Percentiles rank a stretch among this genome's conserved stretches.
These are phyloP conservation scores for Aplosporella prunicola DNA, from an alignment of 2,329 filamentous ascomycete species.

Conservation along the genomic window DNA sequence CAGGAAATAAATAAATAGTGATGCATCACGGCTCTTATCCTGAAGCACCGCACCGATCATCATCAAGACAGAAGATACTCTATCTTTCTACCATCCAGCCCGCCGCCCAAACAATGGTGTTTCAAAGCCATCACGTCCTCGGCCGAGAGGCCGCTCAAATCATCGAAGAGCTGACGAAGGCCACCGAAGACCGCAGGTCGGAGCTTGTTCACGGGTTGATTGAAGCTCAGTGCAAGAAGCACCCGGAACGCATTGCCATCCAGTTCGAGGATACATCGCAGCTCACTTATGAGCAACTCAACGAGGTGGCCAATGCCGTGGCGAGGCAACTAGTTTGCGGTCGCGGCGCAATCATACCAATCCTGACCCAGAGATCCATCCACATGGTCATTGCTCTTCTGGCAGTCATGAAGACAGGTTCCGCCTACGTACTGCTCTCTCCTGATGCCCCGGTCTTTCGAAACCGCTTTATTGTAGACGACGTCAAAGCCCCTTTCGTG, in stretches of 20 bases:
- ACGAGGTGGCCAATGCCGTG: neutral
- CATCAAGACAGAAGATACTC: too few relatives aligned
- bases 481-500: neutral
- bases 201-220: neutral
- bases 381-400: constrained; percentile 13
- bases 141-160: too few relatives aligned
- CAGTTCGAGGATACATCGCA: neutral
- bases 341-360: constrained; percentile 19
- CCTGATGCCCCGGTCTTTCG: constrained; percentile 31
- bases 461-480: neutral
- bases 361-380: constrained; percentile 18
- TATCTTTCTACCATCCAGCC: too few relatives aligned
- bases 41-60: too few relatives aligned
- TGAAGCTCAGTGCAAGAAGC: neutral
- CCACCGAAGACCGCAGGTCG: too few relatives aligned
- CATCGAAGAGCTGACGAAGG: too few relatives aligned
- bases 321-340: neutral
- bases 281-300: neutral
- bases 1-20: too few relatives aligned
- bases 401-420: constrained; percentile 33
- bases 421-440: constrained; percentile 30
- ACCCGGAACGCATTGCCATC: neutral
- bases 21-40: too few relatives aligned
- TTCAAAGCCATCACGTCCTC: too few relatives aligned
- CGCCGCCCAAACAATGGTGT: too few relatives aligned